Percentiles rank a stretch among this genome's conserved stretches.
phyloP scores from a whole-genome alignment of 2,329 filamentous ascomycete species.

The Beauveria sp. region DNA sequence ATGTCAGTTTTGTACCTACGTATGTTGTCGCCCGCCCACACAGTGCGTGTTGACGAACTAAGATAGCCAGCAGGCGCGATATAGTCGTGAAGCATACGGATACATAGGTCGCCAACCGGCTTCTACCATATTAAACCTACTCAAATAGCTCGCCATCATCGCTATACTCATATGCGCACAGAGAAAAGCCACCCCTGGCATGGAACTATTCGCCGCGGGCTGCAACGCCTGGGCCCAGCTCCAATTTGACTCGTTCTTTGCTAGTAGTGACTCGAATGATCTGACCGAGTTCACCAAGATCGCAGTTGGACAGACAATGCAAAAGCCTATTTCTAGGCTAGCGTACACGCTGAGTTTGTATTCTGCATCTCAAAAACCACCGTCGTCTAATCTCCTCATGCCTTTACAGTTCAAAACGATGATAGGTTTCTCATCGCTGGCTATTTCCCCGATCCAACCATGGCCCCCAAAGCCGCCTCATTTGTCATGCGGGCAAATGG shows the following conservation, averaged over 20 bases:
- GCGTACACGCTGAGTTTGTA: constrained; percentile 42
- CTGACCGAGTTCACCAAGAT: constrained; percentile 35
- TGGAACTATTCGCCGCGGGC: constrained; percentile 47
- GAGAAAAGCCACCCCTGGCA: constrained; percentile 11
- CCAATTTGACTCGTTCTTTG: constrained; percentile 22
- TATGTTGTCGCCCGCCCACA: no score
- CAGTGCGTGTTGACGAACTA: no score
- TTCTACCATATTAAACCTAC: not conserved
- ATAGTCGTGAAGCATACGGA: no score
- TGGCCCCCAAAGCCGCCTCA: not conserved
- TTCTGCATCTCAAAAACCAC: not conserved
- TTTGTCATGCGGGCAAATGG: not conserved
- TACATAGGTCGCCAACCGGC: no score
- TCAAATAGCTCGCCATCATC: not conserved
- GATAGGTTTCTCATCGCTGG: constrained; percentile 17
- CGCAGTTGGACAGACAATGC: constrained; percentile 29
- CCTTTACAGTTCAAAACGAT: constrained; percentile 17
- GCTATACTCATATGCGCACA: not conserved
- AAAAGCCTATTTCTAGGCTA: constrained; percentile 26
- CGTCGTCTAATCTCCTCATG: not conserved
- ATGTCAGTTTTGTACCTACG: no score
- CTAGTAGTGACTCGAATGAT: constrained; percentile 29
- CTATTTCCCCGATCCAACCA: not conserved
- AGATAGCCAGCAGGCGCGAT: no score
- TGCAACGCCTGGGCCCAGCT: constrained; percentile 55